These are phyloP conservation scores for Artemisia tridentata DNA, from an alignment of 129 eudicot genomes.

Conservation along the genomic window DNA sequence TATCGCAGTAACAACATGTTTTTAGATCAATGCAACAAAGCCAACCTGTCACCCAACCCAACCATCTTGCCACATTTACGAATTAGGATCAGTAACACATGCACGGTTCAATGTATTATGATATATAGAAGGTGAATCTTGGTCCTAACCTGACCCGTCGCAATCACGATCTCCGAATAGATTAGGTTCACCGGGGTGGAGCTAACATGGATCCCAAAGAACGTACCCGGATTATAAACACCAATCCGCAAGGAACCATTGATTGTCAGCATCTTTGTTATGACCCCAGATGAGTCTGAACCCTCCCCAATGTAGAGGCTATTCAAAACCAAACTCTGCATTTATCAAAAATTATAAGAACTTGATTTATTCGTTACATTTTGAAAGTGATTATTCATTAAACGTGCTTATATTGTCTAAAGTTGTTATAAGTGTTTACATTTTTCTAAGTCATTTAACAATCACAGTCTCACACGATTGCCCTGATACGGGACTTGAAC, in stretches of 20 bases:
- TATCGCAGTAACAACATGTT: background rate
- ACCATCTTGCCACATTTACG: background rate
- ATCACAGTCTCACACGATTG: too few species aligned
- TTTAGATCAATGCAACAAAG: background rate
- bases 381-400: too few species aligned
- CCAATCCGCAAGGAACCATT: conserved; percentile 70
- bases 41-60: background rate
- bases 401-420: too few species aligned
- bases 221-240: conserved; percentile 87
- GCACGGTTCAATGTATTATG: background rate
- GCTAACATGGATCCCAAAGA: conserved; percentile 89
- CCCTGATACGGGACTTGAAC: too few species aligned
- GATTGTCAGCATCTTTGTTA: conserved; percentile 74
- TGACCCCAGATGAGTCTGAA: conserved; percentile 80
- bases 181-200: conserved; percentile 75
- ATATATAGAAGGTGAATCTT: conserved; percentile 1
- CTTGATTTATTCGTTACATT: too few species aligned
- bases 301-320: conserved; percentile 71
- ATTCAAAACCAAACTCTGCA: conserved; percentile 72
- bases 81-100: background rate
- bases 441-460: too few species aligned
- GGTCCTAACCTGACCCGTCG: conserved; percentile 73
- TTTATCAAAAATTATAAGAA: too few species aligned
- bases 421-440: too few species aligned
- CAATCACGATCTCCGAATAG: conserved; percentile 70